Conservation (phyloP, 2,329 filamentous ascomycete species). For the Coniochaeta prunicola region DNA sequence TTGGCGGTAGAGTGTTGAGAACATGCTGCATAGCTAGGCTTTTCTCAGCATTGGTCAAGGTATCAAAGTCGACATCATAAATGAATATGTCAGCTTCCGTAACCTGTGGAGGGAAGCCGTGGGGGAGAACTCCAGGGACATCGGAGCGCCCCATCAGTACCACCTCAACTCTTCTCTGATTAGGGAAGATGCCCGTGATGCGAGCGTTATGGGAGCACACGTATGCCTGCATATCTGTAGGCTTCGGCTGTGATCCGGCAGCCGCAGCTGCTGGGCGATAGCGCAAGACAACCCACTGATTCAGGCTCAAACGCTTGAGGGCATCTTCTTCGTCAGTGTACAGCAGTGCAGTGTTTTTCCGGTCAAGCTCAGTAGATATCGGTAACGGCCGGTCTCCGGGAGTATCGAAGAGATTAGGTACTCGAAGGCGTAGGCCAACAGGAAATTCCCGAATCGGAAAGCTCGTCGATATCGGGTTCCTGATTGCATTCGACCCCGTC, state of each 20-base stretch:
- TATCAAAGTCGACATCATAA: constrained; percentile 53
- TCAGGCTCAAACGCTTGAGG: neutral
- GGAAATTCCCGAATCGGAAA: constrained; percentile 36
- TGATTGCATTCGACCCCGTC: neutral
- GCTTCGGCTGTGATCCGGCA: neutral
- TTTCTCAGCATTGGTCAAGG: constrained; percentile 37
- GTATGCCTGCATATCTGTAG: constrained; percentile 1
- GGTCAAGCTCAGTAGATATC: neutral
- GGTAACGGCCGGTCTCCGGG: neutral
- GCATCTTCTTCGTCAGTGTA: neutral
- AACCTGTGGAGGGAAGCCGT: neutral
- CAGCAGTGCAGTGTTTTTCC: neutral
- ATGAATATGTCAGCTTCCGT: constrained; percentile 19
- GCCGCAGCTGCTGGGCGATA: neutral
- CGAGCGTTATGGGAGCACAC: neutral
- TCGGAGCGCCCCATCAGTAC: neutral
- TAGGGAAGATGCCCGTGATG: neutral
- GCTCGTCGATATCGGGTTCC: constrained; percentile 1
- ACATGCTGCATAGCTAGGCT: constrained; percentile 41
- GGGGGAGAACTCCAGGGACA: neutral
- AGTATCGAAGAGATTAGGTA: constrained; percentile 10
- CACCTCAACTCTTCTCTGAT: neutral
- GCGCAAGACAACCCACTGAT: neutral
- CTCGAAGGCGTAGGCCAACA: constrained; percentile 29
- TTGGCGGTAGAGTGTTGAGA: constrained; percentile 53